Conservation (phyloP, 306 rosid genomes). For the Quercus aquifolioides region DNA sequence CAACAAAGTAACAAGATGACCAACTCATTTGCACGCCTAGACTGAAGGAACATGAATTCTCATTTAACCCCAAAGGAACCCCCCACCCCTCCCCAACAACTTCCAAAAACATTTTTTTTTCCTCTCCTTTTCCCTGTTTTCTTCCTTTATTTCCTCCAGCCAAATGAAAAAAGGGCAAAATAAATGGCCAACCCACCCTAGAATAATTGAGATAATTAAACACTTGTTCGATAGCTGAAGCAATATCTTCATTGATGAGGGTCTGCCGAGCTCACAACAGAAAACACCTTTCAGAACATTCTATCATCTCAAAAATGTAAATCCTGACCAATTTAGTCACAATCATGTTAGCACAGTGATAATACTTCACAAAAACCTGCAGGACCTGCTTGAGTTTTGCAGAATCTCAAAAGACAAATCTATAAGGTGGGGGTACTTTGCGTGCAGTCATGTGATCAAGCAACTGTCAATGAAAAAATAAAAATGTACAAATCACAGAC, state of each 20-base stretch:
- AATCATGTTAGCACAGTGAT: background rate
- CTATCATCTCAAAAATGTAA: background rate
- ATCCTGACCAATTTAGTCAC: slow-evolving; percentile 4
- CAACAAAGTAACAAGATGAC: background rate
- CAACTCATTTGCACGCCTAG: background rate
- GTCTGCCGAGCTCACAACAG: background rate
- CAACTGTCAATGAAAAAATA: background rate
- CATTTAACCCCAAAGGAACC: too few species aligned
- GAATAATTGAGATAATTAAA: background rate
- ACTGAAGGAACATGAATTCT: background rate
- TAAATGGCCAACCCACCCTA: background rate
- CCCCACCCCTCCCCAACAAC: background rate
- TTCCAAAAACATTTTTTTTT: too few species aligned
- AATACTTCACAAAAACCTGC: background rate
- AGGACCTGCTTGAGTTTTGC: background rate
- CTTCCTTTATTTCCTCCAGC: background rate
- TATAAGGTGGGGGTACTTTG: background rate
- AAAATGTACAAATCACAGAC: background rate
- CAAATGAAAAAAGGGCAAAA: background rate
- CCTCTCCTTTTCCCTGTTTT: too few species aligned
- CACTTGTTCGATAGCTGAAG: background rate
- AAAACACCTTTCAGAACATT: background rate
- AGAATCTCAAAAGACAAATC: background rate
- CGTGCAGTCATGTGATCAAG: background rate
- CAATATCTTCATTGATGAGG: background rate